Base-by-base conservation (phyloP, 352 stramenopile genomes). In the Pythium brachiatum region DNA sequence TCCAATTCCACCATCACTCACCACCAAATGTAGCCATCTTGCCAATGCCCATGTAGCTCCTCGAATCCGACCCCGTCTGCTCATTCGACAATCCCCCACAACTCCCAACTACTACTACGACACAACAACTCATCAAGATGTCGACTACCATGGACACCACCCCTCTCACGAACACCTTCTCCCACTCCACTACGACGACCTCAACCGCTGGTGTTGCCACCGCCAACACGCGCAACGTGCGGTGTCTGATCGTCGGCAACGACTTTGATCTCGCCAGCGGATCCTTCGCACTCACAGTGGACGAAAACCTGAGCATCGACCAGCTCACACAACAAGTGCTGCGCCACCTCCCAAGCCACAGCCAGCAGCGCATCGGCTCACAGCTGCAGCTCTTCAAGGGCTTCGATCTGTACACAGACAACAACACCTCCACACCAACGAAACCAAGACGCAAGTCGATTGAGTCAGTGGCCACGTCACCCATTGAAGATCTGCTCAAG, bases 301-400 rank as follows among this genome's bases (percentile, higher is more conserved):
- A 69, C 36, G 62, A 63, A 25, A 32, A 55, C 27, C 43, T 47
- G 46, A 63, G 32, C 16, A 50, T 69, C 46, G 53, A 62, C 36
- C 39, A 69, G 55, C 52, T 69, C 15, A 56, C 59, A 29, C 27
- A 36, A 21, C 34, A 63, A n/a, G 62, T 69, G 60, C 53, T 61
- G 4, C 29, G 43, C 25, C 41, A 52, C 34, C 25, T 67, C 8
- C 60, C 60, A 23, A 7, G 20, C 2, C 31, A 32, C 6, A 27
- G 23, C 27, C 60, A 57, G 12, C 41, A 62, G 18, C 60, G 60
- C 7, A 44, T 57, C 25, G 46, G 43, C 16, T 38, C 43, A 18
- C 44, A 53, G 25, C 34, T 68, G 23, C 60, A 68, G 53, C 53
- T 68, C 31, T 68, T 68, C 53, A 68, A 68, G 53, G 53, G 60